Base-by-base conservation (phyloP, 192 early-diverging fungal species). In the Pilaira anomala region DNA sequence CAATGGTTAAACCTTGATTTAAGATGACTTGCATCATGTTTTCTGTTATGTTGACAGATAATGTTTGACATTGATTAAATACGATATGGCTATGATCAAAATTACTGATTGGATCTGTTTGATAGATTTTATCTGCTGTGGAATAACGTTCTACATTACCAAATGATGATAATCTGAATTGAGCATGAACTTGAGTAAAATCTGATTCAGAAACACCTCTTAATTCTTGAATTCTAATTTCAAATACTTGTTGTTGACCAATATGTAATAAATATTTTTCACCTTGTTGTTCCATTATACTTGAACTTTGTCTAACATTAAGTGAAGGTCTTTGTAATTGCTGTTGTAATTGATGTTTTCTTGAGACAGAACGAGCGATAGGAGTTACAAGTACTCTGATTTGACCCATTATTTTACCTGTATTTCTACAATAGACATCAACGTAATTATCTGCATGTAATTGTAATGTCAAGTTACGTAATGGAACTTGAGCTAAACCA, bases 141-240 rank as follows among this genome's bases (percentile, higher is more conserved):
- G 80, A 65, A 28, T 73, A 60, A 16, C 73, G 69, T 22, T 49
- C 46, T 1, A 72, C 69, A 16, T 72, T 80, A 8, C 79, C 82
- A 75, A 89, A 87, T 5, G 78, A 80, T 3, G 80, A 83, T 1
- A 83, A 62, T 54, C 81, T 74, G 63, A 89, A 89, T 51, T 91
- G 88, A 14, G 80, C 80, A 62, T 90, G 88, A 12, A 91, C 77
- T 60, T 90, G 85, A 3, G 78, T 85, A 65, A 72, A 89, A 39
- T 77, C 67, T 11, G 62, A 52, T 62, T 87, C 87, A 5, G 63
- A 63, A n/a, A 90, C 67, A 5, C 83, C 87, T 3, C 62, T 72
- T 3, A 88, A 46, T 8, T 80, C 74, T 2, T 83, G 33, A 0
- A 91, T 57, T 3, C 76, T 74, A 3, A 91, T 65, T 63, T 89